A percentile compares a stretch with the other conserved stretches of the same genome.
These are phyloP conservation scores for Plantago major DNA, from an alignment of 257 asterid genomes.

Conservation along the genomic window DNA sequence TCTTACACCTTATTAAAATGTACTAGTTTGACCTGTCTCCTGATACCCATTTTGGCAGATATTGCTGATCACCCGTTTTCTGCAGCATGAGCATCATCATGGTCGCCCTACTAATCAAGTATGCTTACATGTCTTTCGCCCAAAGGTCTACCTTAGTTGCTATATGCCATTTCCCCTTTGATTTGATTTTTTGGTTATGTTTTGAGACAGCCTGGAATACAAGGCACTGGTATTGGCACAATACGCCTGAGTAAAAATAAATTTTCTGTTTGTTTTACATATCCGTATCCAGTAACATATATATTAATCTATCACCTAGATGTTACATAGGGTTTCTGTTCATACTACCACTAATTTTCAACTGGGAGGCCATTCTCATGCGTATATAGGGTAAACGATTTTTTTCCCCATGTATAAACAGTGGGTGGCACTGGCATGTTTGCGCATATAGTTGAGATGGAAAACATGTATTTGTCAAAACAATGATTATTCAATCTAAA, in stretches of 20 bases:
- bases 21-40: constrained; percentile 26
- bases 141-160: constrained; percentile 14
- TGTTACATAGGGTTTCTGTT: too few relatives aligned
- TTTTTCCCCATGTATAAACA: not conserved
- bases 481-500: not conserved
- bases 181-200: too few relatives aligned
- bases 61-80: constrained; percentile 77
- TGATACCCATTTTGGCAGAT: constrained; percentile 45
- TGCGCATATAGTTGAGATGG: constrained; percentile 15
- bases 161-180: too few relatives aligned
- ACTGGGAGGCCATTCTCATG: not conserved
- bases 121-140: constrained; percentile 18
- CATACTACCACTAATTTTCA: constrained; percentile 2
- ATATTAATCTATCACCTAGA: too few relatives aligned
- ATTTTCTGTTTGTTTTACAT: too few relatives aligned
- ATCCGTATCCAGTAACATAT: too few relatives aligned
- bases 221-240: too few relatives aligned
- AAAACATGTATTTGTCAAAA: constrained; percentile 5
- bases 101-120: constrained; percentile 82
- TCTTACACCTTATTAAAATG: not conserved
- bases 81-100: constrained; percentile 98
- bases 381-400: not conserved
- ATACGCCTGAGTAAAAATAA: too few relatives aligned
- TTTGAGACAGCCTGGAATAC: too few relatives aligned
- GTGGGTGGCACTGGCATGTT: constrained; percentile 4